Percentiles rank a stretch among this genome's conserved stretches.
These are phyloP conservation scores for Viola odorata DNA, from an alignment of 345 rosid species.

Conservation along the genomic window DNA sequence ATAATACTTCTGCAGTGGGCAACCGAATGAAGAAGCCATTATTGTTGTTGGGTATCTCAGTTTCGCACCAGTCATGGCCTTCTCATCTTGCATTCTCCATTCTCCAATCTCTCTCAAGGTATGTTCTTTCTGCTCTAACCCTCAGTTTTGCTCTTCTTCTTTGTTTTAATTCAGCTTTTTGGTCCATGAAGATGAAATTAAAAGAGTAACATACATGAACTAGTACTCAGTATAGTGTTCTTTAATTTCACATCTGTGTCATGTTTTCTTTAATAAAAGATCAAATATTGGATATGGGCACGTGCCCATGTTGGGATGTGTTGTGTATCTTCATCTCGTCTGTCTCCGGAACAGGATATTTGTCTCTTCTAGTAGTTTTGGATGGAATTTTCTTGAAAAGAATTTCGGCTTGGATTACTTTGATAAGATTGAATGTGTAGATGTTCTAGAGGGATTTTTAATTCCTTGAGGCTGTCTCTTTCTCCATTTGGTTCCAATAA, in stretches of 20 bases:
- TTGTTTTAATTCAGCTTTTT: neutral
- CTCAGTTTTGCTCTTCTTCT: neutral
- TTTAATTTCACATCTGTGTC: conserved; percentile 1
- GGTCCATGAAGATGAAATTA: conserved; percentile 8
- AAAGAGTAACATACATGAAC: neutral
- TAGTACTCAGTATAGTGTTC: neutral
- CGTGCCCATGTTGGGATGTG: too few relatives aligned
- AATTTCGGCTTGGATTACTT: too few relatives aligned
- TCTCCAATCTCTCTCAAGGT: conserved; percentile 46
- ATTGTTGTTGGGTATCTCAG: conserved; percentile 14
- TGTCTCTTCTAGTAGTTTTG: too few relatives aligned
- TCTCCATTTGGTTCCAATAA: too few relatives aligned
- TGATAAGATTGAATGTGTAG: too few relatives aligned
- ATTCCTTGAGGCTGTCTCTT: too few relatives aligned
- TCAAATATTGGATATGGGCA: too few relatives aligned
- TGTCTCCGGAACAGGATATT: too few relatives aligned
- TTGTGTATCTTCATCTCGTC: too few relatives aligned
- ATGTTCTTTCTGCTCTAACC: conserved; percentile 14
- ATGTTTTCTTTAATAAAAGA: too few relatives aligned
- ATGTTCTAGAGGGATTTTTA: too few relatives aligned
- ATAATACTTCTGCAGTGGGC: neutral
- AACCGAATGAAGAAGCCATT: conserved; percentile 29
- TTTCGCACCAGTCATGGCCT: conserved; percentile 44
- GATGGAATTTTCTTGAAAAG: too few relatives aligned
- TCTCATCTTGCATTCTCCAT: conserved; percentile 40